Base-by-base conservation (phyloP, 441 rosid genomes). In the Populus hybrid region DNA sequence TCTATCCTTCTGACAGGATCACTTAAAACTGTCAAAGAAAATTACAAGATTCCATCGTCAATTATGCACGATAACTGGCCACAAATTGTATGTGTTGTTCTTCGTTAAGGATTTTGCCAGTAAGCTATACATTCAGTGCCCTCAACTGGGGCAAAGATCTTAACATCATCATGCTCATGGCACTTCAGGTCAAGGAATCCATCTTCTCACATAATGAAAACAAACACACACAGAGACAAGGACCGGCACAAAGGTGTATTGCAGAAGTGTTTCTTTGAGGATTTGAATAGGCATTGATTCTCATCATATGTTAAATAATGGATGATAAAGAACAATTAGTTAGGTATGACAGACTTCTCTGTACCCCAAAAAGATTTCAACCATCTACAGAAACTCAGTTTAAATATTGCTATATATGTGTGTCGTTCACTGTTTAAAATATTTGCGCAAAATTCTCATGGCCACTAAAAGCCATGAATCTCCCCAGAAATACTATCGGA, bases 1-100 rank as follows among this genome's bases (percentile, higher is more conserved):
- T 93, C 99, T 74, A 76, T 85, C 87, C 96, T 89, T 69, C 88
- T 83, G 68, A 74, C 79, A 2, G 99, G 95, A 84, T 95, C 90
- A 14, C 92, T 89, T 72, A 95, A 83, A 66, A 95, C 98, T 95
- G 96, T 79, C 65, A 23, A 83, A 74, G 8, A 77, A 81, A 73
- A 73, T 34, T 26, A 79, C 2, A 75, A 75, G 50, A 80, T 40
- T 64, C 50, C 70, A 50, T 28, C 6, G 79, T 76, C 65, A 69
- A 64, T 5, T 7, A 12, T 59, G 42, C 68, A 38, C 21, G 69
- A 82, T 32, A 21, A 46, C 10, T 71, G 28, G 4, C 30, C 24
- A n/a, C 38, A 14, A 30, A 57, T 19, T 6, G 6, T 21, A 42
- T 18, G 12, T 77, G 59, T 7, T 26, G 36, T 38, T 64, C 26